These are phyloP conservation scores for Tetrahymena elliotti DNA, from an alignment of 73 alveolate species.

Conservation along the genomic window DNA sequence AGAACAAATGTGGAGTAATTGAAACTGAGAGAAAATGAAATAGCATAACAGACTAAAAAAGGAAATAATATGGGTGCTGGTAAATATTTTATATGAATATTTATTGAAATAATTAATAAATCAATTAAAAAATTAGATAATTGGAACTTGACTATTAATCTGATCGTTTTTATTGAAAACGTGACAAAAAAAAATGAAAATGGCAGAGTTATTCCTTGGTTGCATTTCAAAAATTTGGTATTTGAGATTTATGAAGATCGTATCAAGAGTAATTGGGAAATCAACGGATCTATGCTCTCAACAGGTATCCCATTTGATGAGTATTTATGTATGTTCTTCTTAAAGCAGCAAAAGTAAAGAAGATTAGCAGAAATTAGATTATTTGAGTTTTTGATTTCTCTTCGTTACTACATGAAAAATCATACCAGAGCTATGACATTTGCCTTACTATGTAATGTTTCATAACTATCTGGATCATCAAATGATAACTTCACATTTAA, in stretches of 20 bases:
- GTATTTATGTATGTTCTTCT: slow-evolving; percentile 42
- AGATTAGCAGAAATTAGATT: slow-evolving; percentile 62
- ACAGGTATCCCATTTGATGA: slow-evolving; percentile 51
- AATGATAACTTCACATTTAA: neutral
- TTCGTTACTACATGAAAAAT: slow-evolving; percentile 51
- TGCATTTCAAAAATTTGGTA: neutral
- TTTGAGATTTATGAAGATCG: neutral
- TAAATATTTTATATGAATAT: neutral
- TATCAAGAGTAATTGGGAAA: slow-evolving; percentile 2
- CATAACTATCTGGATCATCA: neutral
- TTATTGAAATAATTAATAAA: neutral
- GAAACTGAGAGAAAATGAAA: neutral
- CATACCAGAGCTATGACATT: neutral
- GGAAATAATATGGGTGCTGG: neutral
- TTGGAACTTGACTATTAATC: neutral
- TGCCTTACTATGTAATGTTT: neutral
- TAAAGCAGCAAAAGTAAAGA: slow-evolving; percentile 48
- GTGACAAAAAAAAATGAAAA: neutral
- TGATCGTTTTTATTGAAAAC: neutral
- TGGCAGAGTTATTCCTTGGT: neutral
- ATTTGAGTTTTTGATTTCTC: slow-evolving; percentile 47
- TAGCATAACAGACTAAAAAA: neutral
- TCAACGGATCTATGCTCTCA: slow-evolving; percentile 42
- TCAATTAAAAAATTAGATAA: neutral
- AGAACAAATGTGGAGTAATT: neutral